Conservation (phyloP, 2,329 filamentous ascomycete species). For the Trichophaea hybrida region DNA sequence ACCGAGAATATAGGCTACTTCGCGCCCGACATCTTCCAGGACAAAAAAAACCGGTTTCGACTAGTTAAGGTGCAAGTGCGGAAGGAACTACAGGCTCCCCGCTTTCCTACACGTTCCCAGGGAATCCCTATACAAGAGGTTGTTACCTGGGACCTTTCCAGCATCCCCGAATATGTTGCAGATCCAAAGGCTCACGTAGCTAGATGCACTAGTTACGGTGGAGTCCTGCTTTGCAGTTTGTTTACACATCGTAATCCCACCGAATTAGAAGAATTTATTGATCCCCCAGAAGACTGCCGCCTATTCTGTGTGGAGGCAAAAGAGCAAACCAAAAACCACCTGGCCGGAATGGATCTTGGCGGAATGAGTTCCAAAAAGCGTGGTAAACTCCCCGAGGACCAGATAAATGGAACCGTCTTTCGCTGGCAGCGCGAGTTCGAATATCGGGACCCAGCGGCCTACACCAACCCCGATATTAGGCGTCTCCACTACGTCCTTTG, state of each 20-base stretch:
- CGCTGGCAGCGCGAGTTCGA: conserved; percentile 18
- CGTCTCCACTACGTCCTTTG: conserved; percentile 22
- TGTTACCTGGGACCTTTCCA: conserved; percentile 23
- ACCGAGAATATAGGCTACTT: conserved; percentile 18
- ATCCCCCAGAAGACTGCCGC: conserved; percentile 23
- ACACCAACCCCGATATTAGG: not conserved
- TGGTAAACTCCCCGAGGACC: not conserved
- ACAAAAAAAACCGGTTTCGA: conserved; percentile 21
- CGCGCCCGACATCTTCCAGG: conserved; percentile 24
- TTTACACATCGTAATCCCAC: conserved; percentile 22
- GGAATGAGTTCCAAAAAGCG: not conserved
- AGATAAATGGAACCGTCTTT: conserved; percentile 10
- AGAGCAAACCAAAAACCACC: not conserved
- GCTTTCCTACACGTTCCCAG: not conserved
- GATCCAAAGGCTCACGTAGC: conserved; percentile 24
- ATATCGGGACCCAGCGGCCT: conserved; percentile 3
- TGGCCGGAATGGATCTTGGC: not conserved
- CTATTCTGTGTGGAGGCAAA: conserved; percentile 23
- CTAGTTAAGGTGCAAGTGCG: conserved; percentile 15
- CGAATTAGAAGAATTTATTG: conserved; percentile 16
- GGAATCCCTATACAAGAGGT: conserved; percentile 9
- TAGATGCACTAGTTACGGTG: conserved; percentile 19
- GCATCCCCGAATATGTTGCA: conserved; percentile 20
- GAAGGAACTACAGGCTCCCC: not conserved
- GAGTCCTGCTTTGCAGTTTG: conserved; percentile 23